Base-by-base conservation (phyloP, 2,329 filamentous ascomycete species). In the Ceratocystis eucalypticola region DNA sequence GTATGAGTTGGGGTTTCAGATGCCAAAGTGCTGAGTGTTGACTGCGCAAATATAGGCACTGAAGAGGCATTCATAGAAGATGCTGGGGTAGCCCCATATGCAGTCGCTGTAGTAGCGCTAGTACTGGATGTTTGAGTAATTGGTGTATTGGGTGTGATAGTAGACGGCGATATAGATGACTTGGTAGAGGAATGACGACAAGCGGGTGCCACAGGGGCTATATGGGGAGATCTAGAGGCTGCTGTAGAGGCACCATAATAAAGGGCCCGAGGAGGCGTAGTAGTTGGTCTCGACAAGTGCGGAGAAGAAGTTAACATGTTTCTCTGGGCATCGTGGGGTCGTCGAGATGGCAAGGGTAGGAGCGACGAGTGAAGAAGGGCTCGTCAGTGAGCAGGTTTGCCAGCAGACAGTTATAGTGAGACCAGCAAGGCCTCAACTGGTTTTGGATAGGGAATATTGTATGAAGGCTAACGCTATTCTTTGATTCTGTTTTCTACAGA, bases 281-380 rank as follows among this genome's bases (percentile, higher is more conserved):
- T 64, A 12, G 64, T 53, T 61, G 67, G 66, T 44, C 67, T 68
- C 53, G 61, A 64, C 50, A 68, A 46, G 61, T 66, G 67, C 53
- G 67, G 67, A 66, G 67, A 68, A 48, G 64, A 68, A 44, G 67
- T 68, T 61, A 68, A 62, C 67, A 68, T 68, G 67, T 61, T 68
- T 61, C 55, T 61, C 61, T 25, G 55, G 46, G 67, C 67, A 66
- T 68, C 46, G 64, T 50, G 25, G 28, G 28, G 55, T 37, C 12
- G 55, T 59, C 28, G 12, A 59, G 55, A 30, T 5, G 28, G 33
- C 17, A 37, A 37, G 6, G 6, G 48, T 7, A 22, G n/a, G 48
- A 6, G 22, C n/a, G 22, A 22, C 15, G 25, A 30, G 53, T 5
- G 55, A n/a, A 8, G 4, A 30, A n/a, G 28, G 25, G 12, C 37